A percentile compares a stretch with the other conserved stretches of the same genome.
These are phyloP conservation scores for Daldinia loculata DNA, from an alignment of 495 filamentous ascomycete genomes.

Conservation along the genomic window DNA sequence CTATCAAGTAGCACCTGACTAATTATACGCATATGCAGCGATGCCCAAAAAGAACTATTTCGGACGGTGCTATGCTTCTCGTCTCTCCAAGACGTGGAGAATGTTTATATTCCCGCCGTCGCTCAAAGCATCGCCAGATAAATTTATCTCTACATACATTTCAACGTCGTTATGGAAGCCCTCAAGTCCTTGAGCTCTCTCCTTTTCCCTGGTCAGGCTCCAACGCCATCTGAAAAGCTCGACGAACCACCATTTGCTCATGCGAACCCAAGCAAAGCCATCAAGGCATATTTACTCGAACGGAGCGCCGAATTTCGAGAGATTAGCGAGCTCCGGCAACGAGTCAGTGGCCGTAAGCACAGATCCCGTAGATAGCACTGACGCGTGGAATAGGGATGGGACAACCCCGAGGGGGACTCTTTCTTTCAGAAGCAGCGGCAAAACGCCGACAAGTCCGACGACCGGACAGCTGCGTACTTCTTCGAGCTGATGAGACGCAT, in stretches of 20 bases:
- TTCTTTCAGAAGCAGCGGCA: constrained; percentile 52
- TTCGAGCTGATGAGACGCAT: constrained; percentile 31
- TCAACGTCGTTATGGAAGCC: neutral
- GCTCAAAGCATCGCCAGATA: neutral
- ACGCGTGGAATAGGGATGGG: constrained; percentile 53
- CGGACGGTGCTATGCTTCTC: neutral
- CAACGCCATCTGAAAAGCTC: too few species aligned
- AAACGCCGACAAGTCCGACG: constrained; percentile 46
- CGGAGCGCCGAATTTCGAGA: neutral
- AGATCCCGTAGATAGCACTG: neutral
- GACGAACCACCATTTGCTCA: neutral
- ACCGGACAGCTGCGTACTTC: constrained; percentile 15
- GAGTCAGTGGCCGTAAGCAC: neutral
- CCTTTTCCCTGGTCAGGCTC: neutral
- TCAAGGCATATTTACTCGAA: neutral
- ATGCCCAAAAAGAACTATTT: neutral
- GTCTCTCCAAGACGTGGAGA: neutral
- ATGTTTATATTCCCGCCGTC: neutral
- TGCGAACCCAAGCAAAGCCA: neutral
- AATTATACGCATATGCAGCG: neutral
- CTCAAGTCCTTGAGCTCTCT: neutral
- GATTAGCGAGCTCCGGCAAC: neutral
- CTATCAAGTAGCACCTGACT: neutral
- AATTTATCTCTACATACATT: neutral
- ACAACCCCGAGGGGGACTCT: constrained; percentile 49